Base-by-base conservation (phyloP, 106 monocot species). In the Narthecium ossifragum region DNA sequence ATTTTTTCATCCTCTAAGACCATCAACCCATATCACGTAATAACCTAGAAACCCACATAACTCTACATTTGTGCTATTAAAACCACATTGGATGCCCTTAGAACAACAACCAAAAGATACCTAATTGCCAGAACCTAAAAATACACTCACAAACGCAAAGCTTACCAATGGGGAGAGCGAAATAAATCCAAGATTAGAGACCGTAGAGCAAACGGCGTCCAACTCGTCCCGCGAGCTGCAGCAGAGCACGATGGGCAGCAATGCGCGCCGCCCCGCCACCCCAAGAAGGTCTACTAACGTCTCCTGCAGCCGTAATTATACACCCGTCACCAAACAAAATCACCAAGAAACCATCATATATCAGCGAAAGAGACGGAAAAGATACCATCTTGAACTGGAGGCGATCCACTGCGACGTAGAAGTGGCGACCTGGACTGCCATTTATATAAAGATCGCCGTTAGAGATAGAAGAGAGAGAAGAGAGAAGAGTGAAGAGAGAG, bases 141-240 rank as follows among this genome's bases (percentile, higher is more conserved):
- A 39, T 31, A 57, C 34, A 36, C 8, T 31, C 17, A 27, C 26
- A 46, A 37, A 26, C 8, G 24, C 1, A 38, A 37, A 71, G 17
- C 7, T 20, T 65, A 99, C 98, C 84, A 99, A 71, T 9, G 80
- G 71, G 5, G 79, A 91, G 23, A 84, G 62, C 22, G 98, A 82
- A 61, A 99, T 72, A 65, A 83, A 91, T 34, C 78, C 61, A 36
- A 88, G 86, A 33, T 65, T 77, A 45, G 98, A 81, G 33, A 91
- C 69, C 0, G 76, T 61, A 22, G 91, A 73, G 64, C 82, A 99
- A 53, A 99, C 84, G 25, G 84, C 73, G 41, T 99, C 98, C 17
- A 99, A 84, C 76, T 91, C 91, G 54, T 99, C 98, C 18, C 98
- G 73, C 5, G 87, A 91, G 64, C 76, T 88, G 73, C 91, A 91